Conservation (phyloP, 2,329 filamentous ascomycete genomes). For the Pseudogymnoascus sp. region DNA sequence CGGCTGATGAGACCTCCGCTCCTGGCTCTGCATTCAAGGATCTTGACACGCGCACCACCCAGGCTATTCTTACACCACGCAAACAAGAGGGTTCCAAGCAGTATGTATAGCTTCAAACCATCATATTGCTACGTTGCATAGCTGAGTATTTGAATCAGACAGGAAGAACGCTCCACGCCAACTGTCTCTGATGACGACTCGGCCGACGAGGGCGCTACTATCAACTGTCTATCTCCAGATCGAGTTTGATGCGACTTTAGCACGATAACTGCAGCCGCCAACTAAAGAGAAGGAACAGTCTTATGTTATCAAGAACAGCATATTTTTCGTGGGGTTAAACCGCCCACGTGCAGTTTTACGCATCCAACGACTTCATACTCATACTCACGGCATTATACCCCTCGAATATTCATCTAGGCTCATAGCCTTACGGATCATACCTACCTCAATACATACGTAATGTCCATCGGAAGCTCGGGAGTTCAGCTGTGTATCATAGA, state of each 20-base stretch:
- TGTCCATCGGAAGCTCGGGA: constrained; percentile 4
- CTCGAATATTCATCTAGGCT: constrained; percentile 6
- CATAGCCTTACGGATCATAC: constrained; percentile 2
- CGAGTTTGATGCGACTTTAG: constrained; percentile 12
- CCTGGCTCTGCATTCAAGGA: constrained; percentile 27
- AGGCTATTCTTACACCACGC: background rate
- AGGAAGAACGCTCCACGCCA: constrained; percentile 14
- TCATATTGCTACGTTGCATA: background rate
- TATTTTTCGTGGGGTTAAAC: background rate
- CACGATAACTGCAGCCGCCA: background rate
- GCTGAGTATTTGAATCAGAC: background rate
- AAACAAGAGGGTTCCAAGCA: background rate
- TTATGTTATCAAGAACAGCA: constrained; percentile 1
- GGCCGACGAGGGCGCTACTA: constrained; percentile 26
- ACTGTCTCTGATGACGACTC: constrained; percentile 29
- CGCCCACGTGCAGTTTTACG: constrained; percentile 5
- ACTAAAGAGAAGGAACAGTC: background rate
- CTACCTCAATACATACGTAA: constrained; percentile 9
- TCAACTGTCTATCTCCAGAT: constrained; percentile 27
- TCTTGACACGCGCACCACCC: constrained; percentile 17
- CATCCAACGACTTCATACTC: constrained; percentile 7
- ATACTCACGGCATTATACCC: constrained; percentile 6
- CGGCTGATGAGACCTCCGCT: constrained; percentile 16
- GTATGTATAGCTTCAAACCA: background rate
- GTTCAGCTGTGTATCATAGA: constrained; percentile 7